Percentiles rank a stretch among this genome's conserved stretches.
Evolutionary conservation across 2,329 filamentous ascomycete species (phyloP).

Genomic region (Moelleriella libera): DNA sequence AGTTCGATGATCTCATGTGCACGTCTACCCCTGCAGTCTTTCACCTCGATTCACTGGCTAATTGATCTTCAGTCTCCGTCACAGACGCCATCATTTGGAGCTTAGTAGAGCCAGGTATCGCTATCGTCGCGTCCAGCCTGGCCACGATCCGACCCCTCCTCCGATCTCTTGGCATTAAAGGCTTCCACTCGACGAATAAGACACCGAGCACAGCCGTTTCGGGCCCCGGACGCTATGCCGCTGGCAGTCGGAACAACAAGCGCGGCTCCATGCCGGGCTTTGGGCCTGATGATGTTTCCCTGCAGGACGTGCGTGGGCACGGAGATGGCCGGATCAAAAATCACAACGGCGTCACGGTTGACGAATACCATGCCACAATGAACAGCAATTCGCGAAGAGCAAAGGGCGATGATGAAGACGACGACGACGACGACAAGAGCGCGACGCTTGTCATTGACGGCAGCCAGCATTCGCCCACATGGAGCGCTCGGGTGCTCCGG

Average conservation of each 20-base stretch:
- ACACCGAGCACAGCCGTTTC: slow-evolving; percentile 17
- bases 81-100: slow-evolving; percentile 43
- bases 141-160: slow-evolving; percentile 41
- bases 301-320: slow-evolving; percentile 11
- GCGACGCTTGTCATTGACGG: slow-evolving; percentile 23
- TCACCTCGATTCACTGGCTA: slow-evolving; percentile 4
- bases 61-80: slow-evolving; percentile 22
- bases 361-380: slow-evolving; percentile 4
- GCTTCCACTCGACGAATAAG: slow-evolving; percentile 27
- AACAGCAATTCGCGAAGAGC: background rate
- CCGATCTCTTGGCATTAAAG: slow-evolving; percentile 29
- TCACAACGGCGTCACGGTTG: slow-evolving; percentile 8
- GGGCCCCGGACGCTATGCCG: slow-evolving; percentile 11
- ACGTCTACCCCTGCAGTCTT: slow-evolving; percentile 8
- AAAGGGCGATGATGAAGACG: background rate
- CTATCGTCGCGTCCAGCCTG: slow-evolving; percentile 38
- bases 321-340: background rate
- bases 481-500: slow-evolving; percentile 9
- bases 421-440: slow-evolving; percentile 13
- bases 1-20: slow-evolving; percentile 34
- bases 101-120: slow-evolving; percentile 40
- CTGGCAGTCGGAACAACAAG: slow-evolving; percentile 11
- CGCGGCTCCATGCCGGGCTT: slow-evolving; percentile 15
- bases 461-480: slow-evolving; percentile 10
- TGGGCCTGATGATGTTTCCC: slow-evolving; percentile 21